Percentiles rank a stretch among this genome's conserved stretches.
Conservation (phyloP, 2,329 filamentous ascomycete species). For the Fusarium begoniae region DNA sequence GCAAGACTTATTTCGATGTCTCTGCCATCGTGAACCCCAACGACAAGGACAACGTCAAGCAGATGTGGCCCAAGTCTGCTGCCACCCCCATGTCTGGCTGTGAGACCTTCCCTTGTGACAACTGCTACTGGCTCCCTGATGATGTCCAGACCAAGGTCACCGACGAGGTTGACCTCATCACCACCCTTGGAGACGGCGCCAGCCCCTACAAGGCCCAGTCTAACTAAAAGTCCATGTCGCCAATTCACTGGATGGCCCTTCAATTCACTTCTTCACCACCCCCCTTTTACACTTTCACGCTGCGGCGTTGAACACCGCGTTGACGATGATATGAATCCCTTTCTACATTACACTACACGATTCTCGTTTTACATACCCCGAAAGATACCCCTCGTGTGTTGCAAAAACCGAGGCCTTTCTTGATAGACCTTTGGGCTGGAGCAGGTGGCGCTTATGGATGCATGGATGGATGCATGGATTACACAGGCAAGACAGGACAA, state of each 20-base stretch:
- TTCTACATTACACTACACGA: slow-evolving; percentile 29
- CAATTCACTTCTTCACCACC: slow-evolving; percentile 14
- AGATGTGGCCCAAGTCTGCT: slow-evolving; percentile 57
- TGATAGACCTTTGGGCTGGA: slow-evolving; percentile 43
- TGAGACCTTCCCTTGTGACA: slow-evolving; percentile 61
- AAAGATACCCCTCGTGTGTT: slow-evolving; percentile 44
- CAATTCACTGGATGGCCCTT: slow-evolving; percentile 23
- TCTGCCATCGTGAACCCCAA: slow-evolving; percentile 64
- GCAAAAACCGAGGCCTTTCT: slow-evolving; percentile 35
- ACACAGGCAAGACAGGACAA: slow-evolving; percentile 33
- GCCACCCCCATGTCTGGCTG: slow-evolving; percentile 60
- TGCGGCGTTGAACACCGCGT: slow-evolving; percentile 43
- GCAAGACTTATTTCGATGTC: slow-evolving; percentile 65
- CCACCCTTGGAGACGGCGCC: slow-evolving; percentile 57
- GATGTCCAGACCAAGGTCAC: slow-evolving; percentile 66
- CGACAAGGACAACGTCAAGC: slow-evolving; percentile 62
- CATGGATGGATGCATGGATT: slow-evolving; percentile 26
- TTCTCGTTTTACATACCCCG: slow-evolving; percentile 39
- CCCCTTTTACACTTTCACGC: slow-evolving; percentile 12
- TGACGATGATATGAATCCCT: slow-evolving; percentile 40
- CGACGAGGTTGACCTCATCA: slow-evolving; percentile 58
- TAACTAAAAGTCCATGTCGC: slow-evolving; percentile 19
- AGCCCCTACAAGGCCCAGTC: slow-evolving; percentile 12
- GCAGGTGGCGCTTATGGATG: slow-evolving; percentile 41
- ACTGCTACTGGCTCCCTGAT: slow-evolving; percentile 62